phyloP scores from a whole-genome alignment of 345 rosid species.

The Bruguiera sexangula region DNA sequence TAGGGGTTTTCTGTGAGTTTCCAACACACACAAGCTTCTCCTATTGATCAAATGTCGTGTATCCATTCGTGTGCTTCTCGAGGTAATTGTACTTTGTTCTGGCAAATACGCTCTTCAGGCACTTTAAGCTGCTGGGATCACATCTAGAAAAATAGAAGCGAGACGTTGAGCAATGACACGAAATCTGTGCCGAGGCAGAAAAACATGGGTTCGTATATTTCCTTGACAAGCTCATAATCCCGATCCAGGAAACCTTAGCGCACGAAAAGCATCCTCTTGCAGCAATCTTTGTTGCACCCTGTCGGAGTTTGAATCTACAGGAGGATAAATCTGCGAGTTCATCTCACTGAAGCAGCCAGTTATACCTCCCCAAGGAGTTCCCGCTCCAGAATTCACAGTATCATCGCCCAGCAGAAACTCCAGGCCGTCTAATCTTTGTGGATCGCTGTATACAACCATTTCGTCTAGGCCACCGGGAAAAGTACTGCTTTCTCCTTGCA shows the following conservation, averaged over 20 bases:
- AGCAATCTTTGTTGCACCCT: slow-evolving; percentile 24
- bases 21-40: slow-evolving; percentile 19
- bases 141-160: too few relatives aligned
- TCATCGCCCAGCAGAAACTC: slow-evolving; percentile 43
- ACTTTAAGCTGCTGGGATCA: too few relatives aligned
- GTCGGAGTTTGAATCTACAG: slow-evolving; percentile 26
- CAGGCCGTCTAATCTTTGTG: slow-evolving; percentile 38
- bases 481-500: slow-evolving; percentile 32
- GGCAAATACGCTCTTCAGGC: too few relatives aligned
- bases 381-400: slow-evolving; percentile 10
- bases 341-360: slow-evolving; percentile 29
- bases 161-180: too few relatives aligned
- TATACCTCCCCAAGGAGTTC: slow-evolving; percentile 12
- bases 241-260: slow-evolving; percentile 28
- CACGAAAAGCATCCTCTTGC: slow-evolving; percentile 26
- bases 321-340: slow-evolving; percentile 23
- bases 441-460: slow-evolving; percentile 14
- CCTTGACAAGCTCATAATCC: slow-evolving; percentile 6
- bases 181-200: too few relatives aligned
- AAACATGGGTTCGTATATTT: too few relatives aligned
- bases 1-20: slow-evolving; percentile 30
- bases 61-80: slow-evolving; percentile 9
- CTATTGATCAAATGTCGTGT: neutral
- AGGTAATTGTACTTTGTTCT: too few relatives aligned
- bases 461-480: slow-evolving; percentile 30